These are phyloP conservation scores for Saccharum officinarum DNA, from an alignment of 176 grass and related monocot species.

Conservation along the genomic window DNA sequence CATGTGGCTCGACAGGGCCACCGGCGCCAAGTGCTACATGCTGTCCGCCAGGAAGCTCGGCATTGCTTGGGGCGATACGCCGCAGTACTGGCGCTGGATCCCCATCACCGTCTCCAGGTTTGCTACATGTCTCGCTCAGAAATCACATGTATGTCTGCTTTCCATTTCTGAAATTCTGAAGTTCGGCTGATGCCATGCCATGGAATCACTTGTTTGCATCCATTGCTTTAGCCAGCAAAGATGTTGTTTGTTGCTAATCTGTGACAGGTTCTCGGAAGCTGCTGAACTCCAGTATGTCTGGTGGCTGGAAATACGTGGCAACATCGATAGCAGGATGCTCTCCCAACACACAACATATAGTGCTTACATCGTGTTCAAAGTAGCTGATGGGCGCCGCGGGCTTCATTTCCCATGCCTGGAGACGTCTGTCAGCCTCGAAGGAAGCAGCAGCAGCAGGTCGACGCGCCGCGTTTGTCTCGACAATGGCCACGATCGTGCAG, in stretches of 20 bases:
- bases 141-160: background rate
- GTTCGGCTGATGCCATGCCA: background rate
- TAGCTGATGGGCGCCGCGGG: no score
- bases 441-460: no score
- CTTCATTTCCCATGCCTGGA: no score
- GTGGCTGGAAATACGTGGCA: no score
- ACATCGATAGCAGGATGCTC: no score
- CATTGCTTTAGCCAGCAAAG: background rate
- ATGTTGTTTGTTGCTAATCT: background rate
- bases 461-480: no score
- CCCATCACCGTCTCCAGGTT: background rate
- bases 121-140: background rate
- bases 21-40: background rate
- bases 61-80: background rate
- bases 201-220: background rate
- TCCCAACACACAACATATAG: no score
- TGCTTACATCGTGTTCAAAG: no score
- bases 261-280: background rate
- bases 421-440: no score
- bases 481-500: no score
- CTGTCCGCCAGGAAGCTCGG: background rate
- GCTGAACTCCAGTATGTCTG: no score
- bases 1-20: conserved; percentile 3
- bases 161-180: no score
- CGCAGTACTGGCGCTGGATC: background rate